Evolutionary conservation across 441 rosid species (phyloP).

Genomic region (Adansonia grandidieri): DNA sequence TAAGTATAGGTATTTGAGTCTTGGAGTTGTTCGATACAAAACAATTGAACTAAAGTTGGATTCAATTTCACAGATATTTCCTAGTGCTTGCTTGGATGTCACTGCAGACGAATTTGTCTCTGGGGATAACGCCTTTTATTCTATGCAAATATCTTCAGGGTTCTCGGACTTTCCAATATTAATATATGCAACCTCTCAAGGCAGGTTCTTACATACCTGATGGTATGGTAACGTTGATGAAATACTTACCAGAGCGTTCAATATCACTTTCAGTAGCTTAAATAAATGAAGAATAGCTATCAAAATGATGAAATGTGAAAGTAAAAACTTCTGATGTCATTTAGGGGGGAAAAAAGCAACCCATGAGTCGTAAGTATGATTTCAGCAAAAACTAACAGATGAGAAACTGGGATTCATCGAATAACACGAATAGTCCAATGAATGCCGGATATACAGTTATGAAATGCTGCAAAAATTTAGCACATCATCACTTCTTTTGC

Average conservation of each 20-base stretch:
- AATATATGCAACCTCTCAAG: background rate
- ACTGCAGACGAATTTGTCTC: too few relatives aligned
- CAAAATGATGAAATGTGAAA: background rate
- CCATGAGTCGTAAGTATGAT: background rate
- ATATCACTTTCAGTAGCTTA: background rate
- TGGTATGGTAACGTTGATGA: background rate
- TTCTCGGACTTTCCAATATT: background rate
- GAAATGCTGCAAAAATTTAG: background rate
- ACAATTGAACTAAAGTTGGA: too few relatives aligned
- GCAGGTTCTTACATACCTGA: background rate
- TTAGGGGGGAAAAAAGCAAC: background rate
- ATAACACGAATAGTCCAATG: background rate
- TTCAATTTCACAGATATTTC: too few relatives aligned
- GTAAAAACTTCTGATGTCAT: background rate
- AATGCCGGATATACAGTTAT: background rate
- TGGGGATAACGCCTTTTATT: too few relatives aligned
- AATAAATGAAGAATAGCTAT: background rate
- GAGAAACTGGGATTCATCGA: background rate
- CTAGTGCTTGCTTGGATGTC: too few relatives aligned
- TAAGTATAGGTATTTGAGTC: too few relatives aligned
- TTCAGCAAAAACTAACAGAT: background rate
- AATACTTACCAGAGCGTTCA: background rate
- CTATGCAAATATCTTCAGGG: background rate
- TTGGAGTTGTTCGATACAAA: too few relatives aligned
- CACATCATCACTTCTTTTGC: background rate